These are phyloP conservation scores for Amphicarpaea edgeworthii DNA, from an alignment of 306 rosid species.

Conservation along the genomic window DNA sequence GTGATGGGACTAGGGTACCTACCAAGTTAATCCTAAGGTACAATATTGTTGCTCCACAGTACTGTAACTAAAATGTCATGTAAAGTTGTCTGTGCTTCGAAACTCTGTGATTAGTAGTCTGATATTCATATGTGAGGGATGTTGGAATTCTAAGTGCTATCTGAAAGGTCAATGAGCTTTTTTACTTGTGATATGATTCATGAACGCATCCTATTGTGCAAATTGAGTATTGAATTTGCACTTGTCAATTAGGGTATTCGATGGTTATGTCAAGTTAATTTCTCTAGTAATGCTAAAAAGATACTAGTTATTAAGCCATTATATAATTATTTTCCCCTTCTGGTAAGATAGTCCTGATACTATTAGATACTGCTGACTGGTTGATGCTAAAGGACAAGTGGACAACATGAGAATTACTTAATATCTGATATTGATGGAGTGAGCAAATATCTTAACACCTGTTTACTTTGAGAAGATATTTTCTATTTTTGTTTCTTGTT, in stretches of 20 bases:
- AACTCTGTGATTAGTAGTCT: constrained; percentile 1
- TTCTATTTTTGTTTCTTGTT: background rate
- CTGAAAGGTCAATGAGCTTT: background rate
- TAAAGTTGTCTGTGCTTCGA: background rate
- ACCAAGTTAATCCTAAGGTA: constrained; percentile 21
- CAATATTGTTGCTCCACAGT: constrained; percentile 2
- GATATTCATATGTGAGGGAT: background rate
- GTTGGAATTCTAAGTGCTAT: background rate
- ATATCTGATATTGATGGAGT: background rate
- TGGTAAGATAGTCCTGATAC: background rate
- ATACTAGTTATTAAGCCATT: constrained; percentile 2
- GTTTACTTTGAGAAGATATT: background rate
- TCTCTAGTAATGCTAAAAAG: background rate
- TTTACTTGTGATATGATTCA: constrained; percentile 20
- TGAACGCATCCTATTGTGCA: constrained; percentile 1
- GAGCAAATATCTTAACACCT: constrained; percentile 8
- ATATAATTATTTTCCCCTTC: background rate
- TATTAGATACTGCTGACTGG: constrained; percentile 13
- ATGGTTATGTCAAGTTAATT: constrained; percentile 16
- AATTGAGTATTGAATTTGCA: background rate
- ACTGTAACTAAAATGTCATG: constrained; percentile 13
- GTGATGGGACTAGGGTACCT: constrained; percentile 4
- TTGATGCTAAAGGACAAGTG: constrained; percentile 4
- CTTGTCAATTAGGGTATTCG: constrained; percentile 14
- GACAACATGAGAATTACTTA: background rate